Evolutionary conservation across 768 basidiomycete species (phyloP).

Genomic region (Gymnopilus dilepis): DNA sequence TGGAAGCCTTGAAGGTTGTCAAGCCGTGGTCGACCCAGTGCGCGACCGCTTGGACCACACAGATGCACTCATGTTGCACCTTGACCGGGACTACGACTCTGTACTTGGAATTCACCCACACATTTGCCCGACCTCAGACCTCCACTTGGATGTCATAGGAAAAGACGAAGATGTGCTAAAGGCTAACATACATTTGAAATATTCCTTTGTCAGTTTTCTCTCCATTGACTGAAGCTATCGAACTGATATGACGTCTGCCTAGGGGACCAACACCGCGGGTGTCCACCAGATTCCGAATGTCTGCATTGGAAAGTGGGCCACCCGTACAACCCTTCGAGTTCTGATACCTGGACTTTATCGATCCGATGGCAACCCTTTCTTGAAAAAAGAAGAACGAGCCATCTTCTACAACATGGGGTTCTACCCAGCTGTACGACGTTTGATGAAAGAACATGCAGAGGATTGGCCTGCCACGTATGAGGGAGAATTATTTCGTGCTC

Average conservation of each 20-base stretch:
- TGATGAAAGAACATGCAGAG: slow-evolving; percentile 1
- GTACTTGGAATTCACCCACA: slow-evolving; percentile 24
- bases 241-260: not conserved
- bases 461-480: slow-evolving; percentile 34
- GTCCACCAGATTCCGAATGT: slow-evolving; percentile 36
- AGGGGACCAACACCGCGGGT: slow-evolving; percentile 13
- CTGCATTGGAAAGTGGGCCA: slow-evolving; percentile 26
- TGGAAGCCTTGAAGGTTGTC: slow-evolving; percentile 12
- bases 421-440: slow-evolving; percentile 25
- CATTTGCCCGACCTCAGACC: slow-evolving; percentile 7
- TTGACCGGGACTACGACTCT: slow-evolving; percentile 28
- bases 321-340: slow-evolving; percentile 25
- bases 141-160: slow-evolving; percentile 22
- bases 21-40: slow-evolving; percentile 23
- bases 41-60: slow-evolving; percentile 1
- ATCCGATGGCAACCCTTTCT: not conserved
- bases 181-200: slow-evolving; percentile 24
- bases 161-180: slow-evolving; percentile 22
- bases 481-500: slow-evolving; percentile 28
- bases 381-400: slow-evolving; percentile 15
- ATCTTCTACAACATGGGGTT: slow-evolving; percentile 31
- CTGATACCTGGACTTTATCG: slow-evolving; percentile 32
- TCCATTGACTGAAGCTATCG: not conserved
- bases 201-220: slow-evolving; percentile 9
- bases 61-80: not conserved